Percentiles rank a stretch among this genome's conserved stretches.
Evolutionary conservation across 345 rosid species (phyloP).

Genomic region (Brassica rapa): DNA sequence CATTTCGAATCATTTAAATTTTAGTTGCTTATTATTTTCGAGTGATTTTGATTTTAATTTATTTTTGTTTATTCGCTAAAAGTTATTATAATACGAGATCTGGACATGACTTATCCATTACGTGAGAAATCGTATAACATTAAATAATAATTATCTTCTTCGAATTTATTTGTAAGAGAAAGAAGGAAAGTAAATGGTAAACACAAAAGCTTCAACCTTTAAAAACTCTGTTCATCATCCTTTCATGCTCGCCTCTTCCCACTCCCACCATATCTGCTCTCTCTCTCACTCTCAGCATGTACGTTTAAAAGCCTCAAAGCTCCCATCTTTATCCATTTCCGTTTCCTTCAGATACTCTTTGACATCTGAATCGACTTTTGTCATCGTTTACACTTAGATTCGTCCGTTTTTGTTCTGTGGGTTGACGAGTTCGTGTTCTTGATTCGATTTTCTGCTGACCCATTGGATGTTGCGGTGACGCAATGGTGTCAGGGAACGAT

Average conservation of each 20-base stretch:
- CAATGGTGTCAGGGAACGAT: constrained; percentile 74
- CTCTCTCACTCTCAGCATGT: constrained; percentile 9
- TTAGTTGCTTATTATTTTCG: not conserved
- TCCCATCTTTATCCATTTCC: constrained; percentile 9
- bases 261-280: constrained; percentile 38
- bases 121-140: not conserved
- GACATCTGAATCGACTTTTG: too few species aligned
- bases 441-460: constrained; percentile 13
- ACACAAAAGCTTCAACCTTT: not conserved
- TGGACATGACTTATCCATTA: constrained; percentile 23
- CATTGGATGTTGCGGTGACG: constrained; percentile 36
- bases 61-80: too few species aligned
- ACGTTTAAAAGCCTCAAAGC: constrained; percentile 7
- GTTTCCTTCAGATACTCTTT: constrained; percentile 8
- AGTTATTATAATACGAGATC: not conserved
- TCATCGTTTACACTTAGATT: too few species aligned
- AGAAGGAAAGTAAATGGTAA: constrained; percentile 18
- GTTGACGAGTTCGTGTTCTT: constrained; percentile 11
- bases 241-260: constrained; percentile 38
- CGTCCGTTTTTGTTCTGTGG: constrained; percentile 17
- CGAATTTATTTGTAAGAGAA: not conserved
- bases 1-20: not conserved
- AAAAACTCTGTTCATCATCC: constrained; percentile 11
- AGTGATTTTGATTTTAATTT: too few species aligned
- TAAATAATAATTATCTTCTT: not conserved